Percentiles rank a stretch among this genome's conserved stretches.
phyloP scores from a whole-genome alignment of 2,329 filamentous ascomycete species.

The Ilyonectria sp. region DNA sequence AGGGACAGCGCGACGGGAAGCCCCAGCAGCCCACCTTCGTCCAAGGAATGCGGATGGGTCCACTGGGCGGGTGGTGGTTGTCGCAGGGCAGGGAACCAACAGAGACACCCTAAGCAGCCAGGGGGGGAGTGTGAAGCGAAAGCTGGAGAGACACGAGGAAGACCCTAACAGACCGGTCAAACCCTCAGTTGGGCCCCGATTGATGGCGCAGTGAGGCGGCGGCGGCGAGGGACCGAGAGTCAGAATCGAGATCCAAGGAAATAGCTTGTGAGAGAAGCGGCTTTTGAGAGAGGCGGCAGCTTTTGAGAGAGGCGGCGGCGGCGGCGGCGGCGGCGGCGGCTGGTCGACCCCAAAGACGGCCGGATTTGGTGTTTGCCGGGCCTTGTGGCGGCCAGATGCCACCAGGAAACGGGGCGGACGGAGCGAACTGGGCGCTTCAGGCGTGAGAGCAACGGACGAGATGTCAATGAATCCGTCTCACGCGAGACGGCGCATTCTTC shows the following conservation, averaged over 20 bases:
- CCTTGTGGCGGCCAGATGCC: slow-evolving; percentile 36
- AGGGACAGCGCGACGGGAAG: slow-evolving; percentile 38
- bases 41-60: slow-evolving; percentile 48
- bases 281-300: slow-evolving; percentile 17
- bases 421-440: slow-evolving; percentile 22
- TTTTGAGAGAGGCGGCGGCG: slow-evolving; percentile 22
- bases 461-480: slow-evolving; percentile 22
- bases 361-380: slow-evolving; percentile 44
- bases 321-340: slow-evolving; percentile 13
- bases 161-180: slow-evolving; percentile 18
- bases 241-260: not conserved
- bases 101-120: slow-evolving; percentile 33
- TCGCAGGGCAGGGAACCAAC: slow-evolving; percentile 30
- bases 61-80: slow-evolving; percentile 39
- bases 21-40: slow-evolving; percentile 41
- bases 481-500: slow-evolving; percentile 21
- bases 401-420: slow-evolving; percentile 30
- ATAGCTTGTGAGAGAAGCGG: slow-evolving; percentile 11
- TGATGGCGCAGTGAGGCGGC: slow-evolving; percentile 9
- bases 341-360: slow-evolving; percentile 35
- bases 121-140: slow-evolving; percentile 24
- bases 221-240: slow-evolving; percentile 4
- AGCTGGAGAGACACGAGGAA: slow-evolving; percentile 23
- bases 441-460: slow-evolving; percentile 14
- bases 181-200: slow-evolving; percentile 4